A percentile compares a stretch with the other conserved stretches of the same genome.
phyloP scores from a whole-genome alignment of 2,329 filamentous ascomycete species.

The Colletotrichum karsti region DNA sequence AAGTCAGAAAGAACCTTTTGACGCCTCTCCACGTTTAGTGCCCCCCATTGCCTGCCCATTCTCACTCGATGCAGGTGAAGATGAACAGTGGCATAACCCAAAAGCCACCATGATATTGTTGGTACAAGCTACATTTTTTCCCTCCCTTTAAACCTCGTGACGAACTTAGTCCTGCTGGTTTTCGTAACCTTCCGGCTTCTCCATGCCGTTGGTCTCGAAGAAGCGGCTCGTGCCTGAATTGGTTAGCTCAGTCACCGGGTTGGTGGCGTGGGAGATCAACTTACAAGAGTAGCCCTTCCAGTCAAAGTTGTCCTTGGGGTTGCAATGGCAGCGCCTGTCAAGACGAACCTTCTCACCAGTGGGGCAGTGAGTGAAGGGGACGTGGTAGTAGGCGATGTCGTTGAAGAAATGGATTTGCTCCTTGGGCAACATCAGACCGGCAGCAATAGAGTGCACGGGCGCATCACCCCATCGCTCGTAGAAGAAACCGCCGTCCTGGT shows the following conservation, averaged over 20 bases:
- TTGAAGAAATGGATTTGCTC: constrained; percentile 98
- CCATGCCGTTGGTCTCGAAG: constrained; percentile 82
- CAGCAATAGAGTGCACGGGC: constrained; percentile 97
- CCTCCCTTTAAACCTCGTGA: too few relatives aligned
- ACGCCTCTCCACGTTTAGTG: constrained; percentile 28
- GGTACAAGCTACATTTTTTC: constrained; percentile 19
- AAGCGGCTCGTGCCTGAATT: constrained; percentile 80
- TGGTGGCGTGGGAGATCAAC: constrained; percentile 41
- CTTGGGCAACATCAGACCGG: constrained; percentile 86
- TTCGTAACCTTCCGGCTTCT: constrained; percentile 88
- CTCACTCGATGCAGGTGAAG: constrained; percentile 16
- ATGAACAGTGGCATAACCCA: constrained; percentile 20
- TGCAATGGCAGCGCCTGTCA: constrained; percentile 91
- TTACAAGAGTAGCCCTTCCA: constrained; percentile 99
- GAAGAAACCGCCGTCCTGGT: constrained; percentile 95
- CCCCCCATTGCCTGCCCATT: constrained; percentile 20
- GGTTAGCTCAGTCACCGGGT: neutral
- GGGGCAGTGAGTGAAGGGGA: constrained; percentile 97
- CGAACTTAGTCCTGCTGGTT: constrained; percentile 64
- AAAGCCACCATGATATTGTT: constrained; percentile 21
- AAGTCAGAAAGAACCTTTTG: constrained; percentile 24
- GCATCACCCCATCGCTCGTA: constrained; percentile 99
- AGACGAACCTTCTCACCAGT: constrained; percentile 86
- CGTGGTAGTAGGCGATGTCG: constrained; percentile 97
- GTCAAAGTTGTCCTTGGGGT: constrained; percentile 97